Evolutionary conservation across 495 filamentous ascomycete species (phyloP), one percentile per base, ranked within the genome.

Genomic region (Penicillium arizonense): DNA sequence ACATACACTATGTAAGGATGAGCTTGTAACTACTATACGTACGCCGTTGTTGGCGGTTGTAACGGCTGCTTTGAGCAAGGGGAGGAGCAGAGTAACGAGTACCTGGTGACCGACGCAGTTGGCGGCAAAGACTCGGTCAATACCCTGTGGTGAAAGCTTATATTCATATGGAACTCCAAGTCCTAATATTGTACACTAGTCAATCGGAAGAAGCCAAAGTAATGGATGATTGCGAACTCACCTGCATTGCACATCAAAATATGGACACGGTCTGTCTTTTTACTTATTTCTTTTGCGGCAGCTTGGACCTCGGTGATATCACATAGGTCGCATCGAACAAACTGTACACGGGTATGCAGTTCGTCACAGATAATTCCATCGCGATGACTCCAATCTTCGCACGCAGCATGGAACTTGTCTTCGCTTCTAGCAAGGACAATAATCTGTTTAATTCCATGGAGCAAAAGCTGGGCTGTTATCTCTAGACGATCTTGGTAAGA

Each of bases 171-270:
- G 55, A 5, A 62, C 41, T 0, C 51, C 53, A 5, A 65, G 30
- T 4, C n/a, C 42, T 33, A 32, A 1, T 4, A 7, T 30, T 44
- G 1, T 4, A 26, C 20, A 47, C 55, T 50, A n/a, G 16, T 1
- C 37, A 23, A 40, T 24, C 16, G 5, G 6, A 16, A 16, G 10
- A n/a, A n/a, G n/a, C n/a, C 28, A 41, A 35, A 28, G 42, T 16
- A 32, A n/a, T n/a, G 13, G 34, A 47, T 13, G 21, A 24, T n/a
- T n/a, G n/a, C n/a, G n/a, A n/a, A 45, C 52, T n/a, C 54, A 71
- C 68, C 72, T 30, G 73, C 73, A 51, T 74, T 74, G 38, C 70
- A 64, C 46, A 77, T 59, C 33, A 77, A 37, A 16, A 75, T 71
- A 40, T 77, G 67, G 3, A 74, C 41, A 6, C 63, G 40, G 21